phyloP scores from a whole-genome alignment of 495 filamentous ascomycete species.

The Hypomontagnella monticulosa region DNA sequence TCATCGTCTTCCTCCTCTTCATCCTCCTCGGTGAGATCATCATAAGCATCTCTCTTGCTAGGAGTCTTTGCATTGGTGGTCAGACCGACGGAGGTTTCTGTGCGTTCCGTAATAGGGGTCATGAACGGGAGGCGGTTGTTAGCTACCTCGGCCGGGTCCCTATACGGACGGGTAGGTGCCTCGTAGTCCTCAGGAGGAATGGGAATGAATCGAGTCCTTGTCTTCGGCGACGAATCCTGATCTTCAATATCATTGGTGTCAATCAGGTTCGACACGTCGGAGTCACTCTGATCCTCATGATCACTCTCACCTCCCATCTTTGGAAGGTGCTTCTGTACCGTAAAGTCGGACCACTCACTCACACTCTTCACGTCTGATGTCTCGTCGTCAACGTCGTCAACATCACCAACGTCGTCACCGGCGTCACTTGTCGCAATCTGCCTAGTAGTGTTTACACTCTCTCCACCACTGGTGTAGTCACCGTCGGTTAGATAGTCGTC shows the following conservation, averaged over 20 bases:
- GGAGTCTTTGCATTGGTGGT: constrained; percentile 77
- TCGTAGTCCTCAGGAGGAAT: constrained; percentile 88
- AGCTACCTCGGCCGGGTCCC: constrained; percentile 76
- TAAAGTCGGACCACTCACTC: constrained; percentile 88
- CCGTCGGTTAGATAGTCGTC: constrained; percentile 74
- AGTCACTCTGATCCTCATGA: constrained; percentile 44
- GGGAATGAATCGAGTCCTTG: constrained; percentile 64
- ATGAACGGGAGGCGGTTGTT: constrained; percentile 95
- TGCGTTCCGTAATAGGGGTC: constrained; percentile 97
- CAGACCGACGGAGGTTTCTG: constrained; percentile 81
- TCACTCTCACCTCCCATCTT: constrained; percentile 50
- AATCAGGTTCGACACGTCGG: constrained; percentile 24
- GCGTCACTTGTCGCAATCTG: constrained; percentile 62
- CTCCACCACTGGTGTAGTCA: constrained; percentile 82
- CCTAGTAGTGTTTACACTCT: constrained; percentile 79
- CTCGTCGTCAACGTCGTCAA: constrained; percentile 54
- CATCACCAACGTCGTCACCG: constrained; percentile 54
- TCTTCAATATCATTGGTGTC: constrained; percentile 28
- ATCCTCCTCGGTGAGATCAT: constrained; percentile 46
- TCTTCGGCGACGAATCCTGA: constrained; percentile 49
- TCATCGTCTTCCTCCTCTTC: constrained; percentile 54
- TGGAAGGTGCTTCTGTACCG: constrained; percentile 75
- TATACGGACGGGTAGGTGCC: constrained; percentile 75
- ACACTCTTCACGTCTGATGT: constrained; percentile 69
- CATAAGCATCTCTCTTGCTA: constrained; percentile 56